Evolutionary conservation across 2,329 filamentous ascomycete species (phyloP), one percentile per base, ranked within the genome.

Genomic region (Pezicula radicicola): DNA sequence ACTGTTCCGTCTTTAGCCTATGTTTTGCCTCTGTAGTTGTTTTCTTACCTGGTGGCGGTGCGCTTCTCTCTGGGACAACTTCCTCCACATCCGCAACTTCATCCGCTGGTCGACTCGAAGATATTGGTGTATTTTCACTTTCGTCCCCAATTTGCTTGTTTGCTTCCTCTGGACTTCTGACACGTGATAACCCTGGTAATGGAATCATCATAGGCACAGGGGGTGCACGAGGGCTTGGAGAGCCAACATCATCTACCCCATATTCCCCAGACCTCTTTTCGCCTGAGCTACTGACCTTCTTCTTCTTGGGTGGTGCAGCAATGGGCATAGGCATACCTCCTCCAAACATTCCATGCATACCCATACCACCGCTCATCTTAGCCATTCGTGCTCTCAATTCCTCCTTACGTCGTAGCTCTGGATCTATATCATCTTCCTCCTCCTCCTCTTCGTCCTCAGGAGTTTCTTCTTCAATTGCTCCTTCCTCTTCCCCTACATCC

Each of bases 361-460:
- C 91, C 90, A 96, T 96, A 19, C 93, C 93, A 50, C 93, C 93
- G 60, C 93, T 96, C 88, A 99, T 94, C 73, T 96, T 97, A 43
- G 94, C 94, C 91, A 99, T 99, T 62, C 94, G 85, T 55, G 94
- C 91, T 54, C 94, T 84, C 30, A 99, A 77, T 67, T 97, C 93
- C 71, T 96, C 85, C 66, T 87, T 89, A 48, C 92, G 87, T 60
- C 83, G 85, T 19, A 90, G 79, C 68, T 99, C 94, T 1, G 91
- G 91, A 63, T 97, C 92, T 48, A 95, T 76, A 15, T 96, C 90
- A 27, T 92, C 89, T 45, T 92, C 89, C 30, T 91, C 88, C 18
- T 86, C 87, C 13, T 83, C 84, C 3, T 82, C 83, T 10, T 80
- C 82, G 3, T 79, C 81, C 19, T 79, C 78, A 10, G 71, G 75